Conservation (phyloP, 1,284 basidiomycete species). For the Testicularia cyperi region DNA sequence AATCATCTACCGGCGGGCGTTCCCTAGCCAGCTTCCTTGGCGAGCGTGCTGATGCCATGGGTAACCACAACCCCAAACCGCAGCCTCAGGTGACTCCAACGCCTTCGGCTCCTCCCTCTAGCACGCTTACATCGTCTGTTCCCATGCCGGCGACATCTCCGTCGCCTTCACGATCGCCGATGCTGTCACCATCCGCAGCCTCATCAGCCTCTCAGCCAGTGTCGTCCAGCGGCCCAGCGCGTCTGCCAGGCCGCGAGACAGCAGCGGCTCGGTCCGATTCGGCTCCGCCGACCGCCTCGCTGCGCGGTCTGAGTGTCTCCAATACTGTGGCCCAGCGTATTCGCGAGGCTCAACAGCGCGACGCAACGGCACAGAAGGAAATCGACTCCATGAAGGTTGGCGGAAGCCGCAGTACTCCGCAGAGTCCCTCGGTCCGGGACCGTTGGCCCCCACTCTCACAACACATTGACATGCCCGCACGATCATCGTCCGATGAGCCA, state of each 20-base stretch:
- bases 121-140: no score
- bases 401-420: slow-evolving; percentile 18
- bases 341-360: slow-evolving; percentile 47
- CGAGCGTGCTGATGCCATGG: slow-evolving; percentile 30
- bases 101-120: no score
- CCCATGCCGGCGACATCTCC: no score
- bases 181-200: no score
- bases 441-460: slow-evolving; percentile 32
- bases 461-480: slow-evolving; percentile 9
- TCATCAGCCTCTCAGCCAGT: no score
- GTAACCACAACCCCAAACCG: no score
- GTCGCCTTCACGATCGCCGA: no score
- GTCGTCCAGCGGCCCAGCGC: no score
- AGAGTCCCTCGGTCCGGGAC: slow-evolving; percentile 31
- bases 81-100: no score
- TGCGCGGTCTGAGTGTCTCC: slow-evolving; percentile 46
- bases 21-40: slow-evolving; percentile 53
- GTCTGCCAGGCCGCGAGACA: no score
- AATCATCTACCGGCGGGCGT: slow-evolving; percentile 4
- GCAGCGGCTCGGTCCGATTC: no score
- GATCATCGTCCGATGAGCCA: slow-evolving; percentile 12
- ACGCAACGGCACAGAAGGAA: slow-evolving; percentile 24
- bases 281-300: slow-evolving; percentile 42
- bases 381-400: slow-evolving; percentile 16
- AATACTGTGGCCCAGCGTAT: slow-evolving; percentile 52